Conservation (phyloP, 1,284 basidiomycete species). For the Porogramme epimiltina region DNA sequence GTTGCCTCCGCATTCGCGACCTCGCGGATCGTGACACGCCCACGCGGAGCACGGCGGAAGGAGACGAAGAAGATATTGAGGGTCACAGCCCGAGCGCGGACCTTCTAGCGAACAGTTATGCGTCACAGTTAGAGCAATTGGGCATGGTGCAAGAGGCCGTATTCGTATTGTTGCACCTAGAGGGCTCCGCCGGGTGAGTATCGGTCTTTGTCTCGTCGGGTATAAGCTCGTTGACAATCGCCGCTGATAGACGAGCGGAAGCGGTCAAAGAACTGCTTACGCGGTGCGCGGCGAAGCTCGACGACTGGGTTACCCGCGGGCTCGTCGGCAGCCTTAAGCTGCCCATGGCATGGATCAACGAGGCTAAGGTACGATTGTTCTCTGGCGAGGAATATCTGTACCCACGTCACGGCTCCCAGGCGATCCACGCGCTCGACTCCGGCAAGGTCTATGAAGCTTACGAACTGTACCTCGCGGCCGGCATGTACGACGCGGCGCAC, state of each 20-base stretch:
- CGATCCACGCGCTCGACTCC: slow-evolving; percentile 61
- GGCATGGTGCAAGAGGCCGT: slow-evolving; percentile 86
- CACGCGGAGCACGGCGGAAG: slow-evolving; percentile 39
- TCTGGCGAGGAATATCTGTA: background rate
- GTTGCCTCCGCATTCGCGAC: slow-evolving; percentile 82
- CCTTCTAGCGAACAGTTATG: slow-evolving; percentile 81
- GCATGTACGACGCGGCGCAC: slow-evolving; percentile 76
- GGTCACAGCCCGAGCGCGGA: slow-evolving; percentile 87
- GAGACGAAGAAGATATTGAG: slow-evolving; percentile 50
- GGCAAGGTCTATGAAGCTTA: slow-evolving; percentile 80
- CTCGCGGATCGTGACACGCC: slow-evolving; percentile 77
- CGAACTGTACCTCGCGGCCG: slow-evolving; percentile 74
- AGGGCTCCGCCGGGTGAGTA: slow-evolving; percentile 72
- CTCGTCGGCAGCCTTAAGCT: slow-evolving; percentile 79
- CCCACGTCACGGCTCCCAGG: slow-evolving; percentile 43
- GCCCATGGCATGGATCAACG: slow-evolving; percentile 85
- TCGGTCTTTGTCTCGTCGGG: background rate
- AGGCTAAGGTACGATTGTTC: slow-evolving; percentile 68
- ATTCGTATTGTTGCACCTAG: slow-evolving; percentile 90
- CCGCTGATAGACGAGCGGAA: slow-evolving; percentile 75
- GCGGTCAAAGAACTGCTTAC: slow-evolving; percentile 83
- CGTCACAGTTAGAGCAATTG: slow-evolving; percentile 81
- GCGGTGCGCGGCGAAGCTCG: slow-evolving; percentile 70
- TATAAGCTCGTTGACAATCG: background rate
- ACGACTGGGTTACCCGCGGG: slow-evolving; percentile 73